Conservation (phyloP, 169 alveolate genomes). For the Eimeria praecox region DNA sequence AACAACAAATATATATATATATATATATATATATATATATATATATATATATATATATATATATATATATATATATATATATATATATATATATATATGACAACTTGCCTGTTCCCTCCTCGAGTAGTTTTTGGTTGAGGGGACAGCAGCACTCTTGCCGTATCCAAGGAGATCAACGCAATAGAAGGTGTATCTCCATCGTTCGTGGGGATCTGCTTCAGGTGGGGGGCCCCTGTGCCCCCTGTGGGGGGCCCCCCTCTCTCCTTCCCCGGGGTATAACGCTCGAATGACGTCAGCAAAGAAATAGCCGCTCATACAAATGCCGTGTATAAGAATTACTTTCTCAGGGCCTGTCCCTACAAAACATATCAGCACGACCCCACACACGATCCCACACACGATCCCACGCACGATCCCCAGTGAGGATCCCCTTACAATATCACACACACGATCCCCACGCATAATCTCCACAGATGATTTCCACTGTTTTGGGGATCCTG, state of each 20-base stretch:
- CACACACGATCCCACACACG: neutral
- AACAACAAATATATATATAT: too few species aligned
- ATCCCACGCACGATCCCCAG: too few species aligned
- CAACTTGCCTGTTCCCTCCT: conserved; percentile 65
- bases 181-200: conserved; percentile 73
- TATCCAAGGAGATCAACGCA: conserved; percentile 73
- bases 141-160: conserved; percentile 59
- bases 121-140: conserved; percentile 68
- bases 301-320: conserved; percentile 78
- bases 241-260: neutral
- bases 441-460: too few species aligned
- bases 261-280: neutral
- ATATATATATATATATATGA: neutral
- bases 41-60: too few species aligned
- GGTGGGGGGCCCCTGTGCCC: conserved; percentile 1
- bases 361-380: neutral
- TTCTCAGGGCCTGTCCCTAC: conserved; percentile 76
- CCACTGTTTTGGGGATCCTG: too few species aligned
- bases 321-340: conserved; percentile 75
- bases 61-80: too few species aligned
- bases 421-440: too few species aligned
- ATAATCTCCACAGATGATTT: too few species aligned
- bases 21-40: too few species aligned
- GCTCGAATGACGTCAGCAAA: conserved; percentile 69
- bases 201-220: conserved; percentile 20